A percentile compares a stretch with the other conserved stretches of the same genome.
Conservation (phyloP, 1,284 basidiomycete species). For the Leccinum subfulvum region DNA sequence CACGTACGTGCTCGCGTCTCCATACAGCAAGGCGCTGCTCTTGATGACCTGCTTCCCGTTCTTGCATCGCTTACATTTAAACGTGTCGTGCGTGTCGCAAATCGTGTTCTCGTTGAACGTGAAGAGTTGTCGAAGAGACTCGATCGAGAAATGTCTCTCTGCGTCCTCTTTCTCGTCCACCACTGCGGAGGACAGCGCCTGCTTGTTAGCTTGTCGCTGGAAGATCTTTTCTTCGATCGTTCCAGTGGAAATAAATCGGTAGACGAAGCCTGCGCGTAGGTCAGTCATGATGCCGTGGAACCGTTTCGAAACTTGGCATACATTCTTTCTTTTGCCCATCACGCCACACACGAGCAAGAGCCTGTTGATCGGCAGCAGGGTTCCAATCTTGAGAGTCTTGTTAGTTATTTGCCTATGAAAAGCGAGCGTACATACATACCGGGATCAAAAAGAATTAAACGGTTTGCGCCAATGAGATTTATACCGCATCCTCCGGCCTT, state of each 20-base stretch:
- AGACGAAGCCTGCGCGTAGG: constrained; percentile 71
- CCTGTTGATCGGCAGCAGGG: constrained; percentile 97
- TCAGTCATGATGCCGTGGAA: constrained; percentile 6
- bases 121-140: constrained; percentile 90
- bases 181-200: constrained; percentile 94
- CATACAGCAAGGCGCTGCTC: constrained; percentile 86
- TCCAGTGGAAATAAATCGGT: constrained; percentile 96
- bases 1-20: constrained; percentile 94
- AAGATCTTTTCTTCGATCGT: constrained; percentile 96
- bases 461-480: constrained; percentile 96
- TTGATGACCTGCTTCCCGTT: constrained; percentile 85
- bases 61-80: constrained; percentile 96
- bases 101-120: constrained; percentile 85
- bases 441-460: constrained; percentile 94
- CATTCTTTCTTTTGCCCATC: constrained; percentile 99
- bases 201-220: constrained; percentile 94
- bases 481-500: constrained; percentile 99
- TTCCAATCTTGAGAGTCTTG: constrained; percentile 79
- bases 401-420: not conserved
- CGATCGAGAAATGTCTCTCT: constrained; percentile 92
- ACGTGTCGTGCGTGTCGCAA: constrained; percentile 96
- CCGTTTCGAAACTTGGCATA: constrained; percentile 37
- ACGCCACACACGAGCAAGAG: constrained; percentile 97
- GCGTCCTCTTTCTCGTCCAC: constrained; percentile 97
- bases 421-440: constrained; percentile 44